Evolutionary conservation across 1,139 yeast species (phyloP).

Genomic region (Taphrina sp.): DNA sequence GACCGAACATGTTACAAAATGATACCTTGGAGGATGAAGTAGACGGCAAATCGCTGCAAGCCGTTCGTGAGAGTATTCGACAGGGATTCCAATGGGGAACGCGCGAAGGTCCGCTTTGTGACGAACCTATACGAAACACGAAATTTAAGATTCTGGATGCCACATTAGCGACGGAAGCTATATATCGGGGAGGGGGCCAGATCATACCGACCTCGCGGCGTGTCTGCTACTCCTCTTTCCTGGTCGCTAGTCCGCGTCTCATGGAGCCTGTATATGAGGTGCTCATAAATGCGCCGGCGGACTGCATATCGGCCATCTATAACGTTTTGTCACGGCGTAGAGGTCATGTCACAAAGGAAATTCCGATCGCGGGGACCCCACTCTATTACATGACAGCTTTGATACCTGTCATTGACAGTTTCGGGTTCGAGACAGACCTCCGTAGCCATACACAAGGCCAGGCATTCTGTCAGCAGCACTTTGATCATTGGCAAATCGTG

Average conservation of each 20-base stretch:
- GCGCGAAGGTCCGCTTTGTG: conserved; percentile 86
- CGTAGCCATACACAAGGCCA: conserved; percentile 74
- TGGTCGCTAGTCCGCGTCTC: conserved; percentile 74
- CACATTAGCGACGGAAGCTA: conserved; percentile 51
- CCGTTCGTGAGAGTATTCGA: conserved; percentile 56
- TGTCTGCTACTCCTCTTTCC: conserved; percentile 78
- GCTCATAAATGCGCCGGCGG: conserved; percentile 56
- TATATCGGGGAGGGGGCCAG: conserved; percentile 64
- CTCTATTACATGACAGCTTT: conserved; percentile 60
- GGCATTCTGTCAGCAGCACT: conserved; percentile 66
- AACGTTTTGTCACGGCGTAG: conserved; percentile 63
- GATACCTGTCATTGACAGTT: conserved; percentile 84
- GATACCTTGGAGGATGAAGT: conserved; percentile 76
- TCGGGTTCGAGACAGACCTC: conserved; percentile 85
- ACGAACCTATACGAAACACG: conserved; percentile 71
- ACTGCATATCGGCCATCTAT: conserved; percentile 52
- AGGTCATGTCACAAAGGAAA: conserved; percentile 56
- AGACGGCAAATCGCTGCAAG: conserved; percentile 54
- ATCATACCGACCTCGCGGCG: conserved; percentile 77
- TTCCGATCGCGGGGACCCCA: conserved; percentile 73
- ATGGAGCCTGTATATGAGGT: conserved; percentile 81
- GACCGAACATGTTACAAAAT: conserved; percentile 64
- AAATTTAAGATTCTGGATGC: conserved; percentile 71
- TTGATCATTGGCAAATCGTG: conserved; percentile 68
- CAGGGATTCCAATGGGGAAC: conserved; percentile 85